A percentile compares a stretch with the other conserved stretches of the same genome.
phyloP scores from a whole-genome alignment of 2,329 filamentous ascomycete genomes.

The Aspergillus quadricinctus region DNA sequence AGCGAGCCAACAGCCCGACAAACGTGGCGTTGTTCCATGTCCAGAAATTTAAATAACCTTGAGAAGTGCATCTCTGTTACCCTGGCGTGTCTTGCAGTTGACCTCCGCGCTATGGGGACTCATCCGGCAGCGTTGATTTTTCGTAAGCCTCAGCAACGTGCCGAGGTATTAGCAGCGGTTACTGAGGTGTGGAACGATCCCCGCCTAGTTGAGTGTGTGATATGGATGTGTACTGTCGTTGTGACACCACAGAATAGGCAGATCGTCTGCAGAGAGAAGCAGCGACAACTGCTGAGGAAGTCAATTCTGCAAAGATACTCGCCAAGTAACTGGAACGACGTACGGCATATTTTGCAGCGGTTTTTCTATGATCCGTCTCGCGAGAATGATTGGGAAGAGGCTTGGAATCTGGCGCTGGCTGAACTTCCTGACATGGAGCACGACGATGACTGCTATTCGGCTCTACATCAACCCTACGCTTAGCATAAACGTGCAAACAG shows the following conservation, averaged over 20 bases:
- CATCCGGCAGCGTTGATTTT: not conserved
- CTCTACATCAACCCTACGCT: not conserved
- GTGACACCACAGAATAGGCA: not conserved
- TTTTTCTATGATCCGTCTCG: not conserved
- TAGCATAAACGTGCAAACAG: no score
- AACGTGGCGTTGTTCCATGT: not conserved
- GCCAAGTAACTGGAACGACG: not conserved
- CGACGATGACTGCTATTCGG: not conserved
- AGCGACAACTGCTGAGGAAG: not conserved
- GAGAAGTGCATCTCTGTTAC: not conserved
- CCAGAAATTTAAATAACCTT: not conserved
- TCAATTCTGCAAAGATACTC: not conserved
- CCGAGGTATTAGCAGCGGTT: not conserved
- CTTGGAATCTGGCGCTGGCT: not conserved
- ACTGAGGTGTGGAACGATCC: not conserved
- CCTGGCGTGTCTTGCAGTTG: not conserved
- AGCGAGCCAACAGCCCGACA: not conserved
- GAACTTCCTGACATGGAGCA: not conserved
- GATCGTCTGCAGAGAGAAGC: not conserved
- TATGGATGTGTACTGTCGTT: not conserved
- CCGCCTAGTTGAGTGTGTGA: not conserved
- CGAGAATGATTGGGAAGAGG: not conserved
- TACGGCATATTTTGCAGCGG: not conserved
- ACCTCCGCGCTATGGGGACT: not conserved
- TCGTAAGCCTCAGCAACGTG: not conserved